Evolutionary conservation across 2,329 filamentous ascomycete genomes (phyloP).

Genomic region (Apiospora sp.): DNA sequence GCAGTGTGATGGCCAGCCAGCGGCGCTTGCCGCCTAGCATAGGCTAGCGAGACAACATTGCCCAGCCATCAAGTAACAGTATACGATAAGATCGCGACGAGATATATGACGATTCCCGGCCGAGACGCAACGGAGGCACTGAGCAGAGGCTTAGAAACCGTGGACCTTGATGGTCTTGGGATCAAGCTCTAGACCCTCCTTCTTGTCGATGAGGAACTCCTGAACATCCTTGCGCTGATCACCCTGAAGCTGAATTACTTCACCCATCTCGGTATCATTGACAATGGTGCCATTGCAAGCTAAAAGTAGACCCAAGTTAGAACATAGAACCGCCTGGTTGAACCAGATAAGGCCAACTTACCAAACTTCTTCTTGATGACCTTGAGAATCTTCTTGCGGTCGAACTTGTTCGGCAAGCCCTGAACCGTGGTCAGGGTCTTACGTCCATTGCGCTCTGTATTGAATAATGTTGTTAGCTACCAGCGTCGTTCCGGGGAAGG

Average conservation of each 20-base stretch:
- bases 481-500: neutral
- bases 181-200: slow-evolving; percentile 92
- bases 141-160: slow-evolving; percentile 65
- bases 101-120: slow-evolving; percentile 36
- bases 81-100: slow-evolving; percentile 32
- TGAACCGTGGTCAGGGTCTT: slow-evolving; percentile 99
- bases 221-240: slow-evolving; percentile 99
- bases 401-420: slow-evolving; percentile 98
- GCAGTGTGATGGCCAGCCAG: slow-evolving; percentile 32
- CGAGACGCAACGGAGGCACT: slow-evolving; percentile 25
- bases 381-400: slow-evolving; percentile 99
- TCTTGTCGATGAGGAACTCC: slow-evolving; percentile 96
- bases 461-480: slow-evolving; percentile 48
- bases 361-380: slow-evolving; percentile 99
- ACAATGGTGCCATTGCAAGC: slow-evolving; percentile 99
- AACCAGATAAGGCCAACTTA: slow-evolving; percentile 51
- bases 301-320: slow-evolving; percentile 41
- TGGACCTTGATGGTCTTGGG: slow-evolving; percentile 93
- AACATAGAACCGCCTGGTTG: neutral
- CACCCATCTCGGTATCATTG: slow-evolving; percentile 93
- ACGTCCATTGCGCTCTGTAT: slow-evolving; percentile 97
- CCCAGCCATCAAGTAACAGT: slow-evolving; percentile 24
- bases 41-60: slow-evolving; percentile 30
- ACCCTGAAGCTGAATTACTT: slow-evolving; percentile 99
- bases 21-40: slow-evolving; percentile 31